These are phyloP conservation scores for Arctostaphylos glauca DNA, from an alignment of 148 eudicot genomes.

Conservation along the genomic window DNA sequence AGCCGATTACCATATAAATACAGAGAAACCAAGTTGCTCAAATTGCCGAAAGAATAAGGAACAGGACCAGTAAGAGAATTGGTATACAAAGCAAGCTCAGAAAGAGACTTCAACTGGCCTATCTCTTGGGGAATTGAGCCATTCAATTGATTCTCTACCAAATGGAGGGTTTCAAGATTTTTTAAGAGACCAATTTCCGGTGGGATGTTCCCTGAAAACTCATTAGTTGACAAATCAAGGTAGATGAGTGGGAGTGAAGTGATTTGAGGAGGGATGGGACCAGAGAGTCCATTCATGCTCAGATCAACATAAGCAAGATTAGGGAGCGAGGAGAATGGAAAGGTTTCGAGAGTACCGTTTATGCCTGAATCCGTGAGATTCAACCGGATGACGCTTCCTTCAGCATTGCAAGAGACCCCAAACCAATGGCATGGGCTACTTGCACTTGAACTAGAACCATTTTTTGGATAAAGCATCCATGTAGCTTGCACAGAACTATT, in stretches of 20 bases:
- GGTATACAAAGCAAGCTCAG: not conserved
- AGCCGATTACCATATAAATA: not conserved
- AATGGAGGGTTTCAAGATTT: slow-evolving; percentile 2
- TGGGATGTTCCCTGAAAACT: not conserved
- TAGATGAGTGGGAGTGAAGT: not conserved
- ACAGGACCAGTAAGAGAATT: not conserved
- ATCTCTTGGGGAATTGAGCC: not conserved
- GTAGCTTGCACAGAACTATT: slow-evolving; percentile 31
- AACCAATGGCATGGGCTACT: slow-evolving; percentile 40
- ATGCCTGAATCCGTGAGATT: not conserved
- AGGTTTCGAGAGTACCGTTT: not conserved
- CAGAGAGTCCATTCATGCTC: not conserved
- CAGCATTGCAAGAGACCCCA: slow-evolving; percentile 20
- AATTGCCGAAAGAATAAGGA: not conserved
- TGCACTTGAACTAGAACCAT: not conserved
- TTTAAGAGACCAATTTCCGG: not conserved
- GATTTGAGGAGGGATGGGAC: not conserved
- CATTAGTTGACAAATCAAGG: not conserved
- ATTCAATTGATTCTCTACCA: not conserved
- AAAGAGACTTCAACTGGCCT: not conserved
- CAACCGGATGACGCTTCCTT: not conserved
- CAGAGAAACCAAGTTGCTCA: not conserved
- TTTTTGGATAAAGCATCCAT: slow-evolving; percentile 28
- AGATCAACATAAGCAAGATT: not conserved
- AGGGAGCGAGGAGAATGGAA: not conserved